These are phyloP conservation scores for Diplocarpon rosae DNA, from an alignment of 2,329 filamentous ascomycete species.

Conservation along the genomic window DNA sequence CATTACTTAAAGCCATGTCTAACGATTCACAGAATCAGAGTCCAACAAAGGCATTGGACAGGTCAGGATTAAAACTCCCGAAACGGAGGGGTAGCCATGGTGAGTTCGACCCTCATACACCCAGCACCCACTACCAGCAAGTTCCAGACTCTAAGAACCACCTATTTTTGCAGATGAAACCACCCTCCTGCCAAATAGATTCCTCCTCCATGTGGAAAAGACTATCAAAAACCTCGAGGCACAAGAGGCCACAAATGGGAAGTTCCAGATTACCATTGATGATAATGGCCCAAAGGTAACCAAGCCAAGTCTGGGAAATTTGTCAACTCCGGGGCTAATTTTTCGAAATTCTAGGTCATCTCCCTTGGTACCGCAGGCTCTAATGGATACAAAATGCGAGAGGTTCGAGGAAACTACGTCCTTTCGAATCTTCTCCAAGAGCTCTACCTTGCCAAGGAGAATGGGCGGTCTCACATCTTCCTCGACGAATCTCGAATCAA, in stretches of 20 bases:
- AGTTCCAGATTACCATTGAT: constrained; percentile 97
- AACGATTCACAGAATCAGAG: constrained; percentile 18
- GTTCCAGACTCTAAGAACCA: constrained; percentile 6
- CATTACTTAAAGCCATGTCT: neutral
- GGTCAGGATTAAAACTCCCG: constrained; percentile 18
- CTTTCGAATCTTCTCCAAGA: constrained; percentile 94
- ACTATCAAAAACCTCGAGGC: constrained; percentile 69
- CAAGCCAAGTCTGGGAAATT: neutral
- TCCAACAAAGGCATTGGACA: constrained; percentile 8
- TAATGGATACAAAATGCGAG: constrained; percentile 75
- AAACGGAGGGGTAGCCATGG: constrained; percentile 26
- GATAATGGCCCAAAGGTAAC: constrained; percentile 87
- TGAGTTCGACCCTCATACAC: constrained; percentile 9
- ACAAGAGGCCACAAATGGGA: constrained; percentile 86
- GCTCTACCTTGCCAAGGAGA: constrained; percentile 82
- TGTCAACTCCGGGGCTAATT: neutral
- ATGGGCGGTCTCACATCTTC: constrained; percentile 78
- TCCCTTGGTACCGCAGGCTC: constrained; percentile 77
- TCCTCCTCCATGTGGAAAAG: constrained; percentile 75
- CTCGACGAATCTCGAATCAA: constrained; percentile 85
- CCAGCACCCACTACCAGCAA: neutral
- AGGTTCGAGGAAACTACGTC: constrained; percentile 94
- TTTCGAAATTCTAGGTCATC: constrained; percentile 51
- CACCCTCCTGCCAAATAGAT: constrained; percentile 59
- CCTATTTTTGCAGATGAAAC: constrained; percentile 54